Evolutionary conservation across 192 early-diverging fungal genomes (phyloP).

Genomic region (Coemansia aciculifera): DNA sequence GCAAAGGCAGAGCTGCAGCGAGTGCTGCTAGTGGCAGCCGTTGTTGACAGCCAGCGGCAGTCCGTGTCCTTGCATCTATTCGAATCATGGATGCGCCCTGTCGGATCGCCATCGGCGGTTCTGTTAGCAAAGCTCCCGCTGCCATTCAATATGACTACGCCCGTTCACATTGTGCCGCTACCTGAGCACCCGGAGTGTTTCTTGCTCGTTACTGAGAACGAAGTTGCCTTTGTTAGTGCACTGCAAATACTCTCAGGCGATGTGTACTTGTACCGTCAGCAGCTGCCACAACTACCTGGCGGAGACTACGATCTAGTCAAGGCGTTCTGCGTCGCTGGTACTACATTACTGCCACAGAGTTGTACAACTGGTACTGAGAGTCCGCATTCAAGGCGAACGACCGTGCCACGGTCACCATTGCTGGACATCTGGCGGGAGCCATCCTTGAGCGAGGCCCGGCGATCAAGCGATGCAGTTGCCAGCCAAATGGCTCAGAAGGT

Average conservation of each 20-base stretch:
- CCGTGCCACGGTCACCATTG: neutral
- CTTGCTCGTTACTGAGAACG: conserved; percentile 22
- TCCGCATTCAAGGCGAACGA: neutral
- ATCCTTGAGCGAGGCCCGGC: neutral
- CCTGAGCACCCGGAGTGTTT: conserved; percentile 35
- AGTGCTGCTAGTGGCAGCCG: conserved; percentile 33
- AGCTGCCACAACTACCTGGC: conserved; percentile 6
- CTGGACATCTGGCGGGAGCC: neutral
- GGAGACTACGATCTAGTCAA: conserved; percentile 15
- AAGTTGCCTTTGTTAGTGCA: conserved; percentile 27
- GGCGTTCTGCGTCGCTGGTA: conserved; percentile 29
- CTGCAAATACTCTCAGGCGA: conserved; percentile 47
- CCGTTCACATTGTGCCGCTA: conserved; percentile 35
- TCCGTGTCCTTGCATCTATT: conserved; percentile 27
- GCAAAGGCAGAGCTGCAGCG: conserved; percentile 23
- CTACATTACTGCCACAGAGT: neutral
- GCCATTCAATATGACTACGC: conserved; percentile 24
- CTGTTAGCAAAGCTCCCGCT: conserved; percentile 40
- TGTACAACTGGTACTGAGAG: neutral
- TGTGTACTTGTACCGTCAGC: conserved; percentile 27
- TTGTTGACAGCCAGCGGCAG: conserved; percentile 18
- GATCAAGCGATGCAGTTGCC: conserved; percentile 2
- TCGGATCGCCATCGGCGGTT: neutral
- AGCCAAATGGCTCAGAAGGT: conserved; percentile 21
- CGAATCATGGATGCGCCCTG: conserved; percentile 28